Base-by-base conservation (phyloP, 2,329 filamentous ascomycete genomes). In the Aspergillus calidoustus region DNA sequence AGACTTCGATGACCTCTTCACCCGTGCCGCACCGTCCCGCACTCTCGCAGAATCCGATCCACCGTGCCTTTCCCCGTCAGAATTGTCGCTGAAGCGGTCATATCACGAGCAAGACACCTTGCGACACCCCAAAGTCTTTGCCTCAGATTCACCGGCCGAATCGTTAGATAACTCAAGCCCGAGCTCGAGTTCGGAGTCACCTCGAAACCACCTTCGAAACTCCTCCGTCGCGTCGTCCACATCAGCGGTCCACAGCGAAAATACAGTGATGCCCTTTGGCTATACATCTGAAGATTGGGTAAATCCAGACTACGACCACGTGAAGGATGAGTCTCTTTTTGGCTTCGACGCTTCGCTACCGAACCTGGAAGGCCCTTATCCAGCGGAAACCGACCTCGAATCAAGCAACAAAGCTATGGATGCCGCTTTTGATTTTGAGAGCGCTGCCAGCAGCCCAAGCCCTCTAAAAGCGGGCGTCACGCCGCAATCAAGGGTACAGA, bases 341-440 rank as follows among this genome's bases (percentile, higher is more conserved):
- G 76, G 73, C 15, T 72, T 79, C 48, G 76, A 79, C 54, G 68
- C 74, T 7, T 72, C 73, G 8, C 70, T 76, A 54, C 66, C 69
- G 13, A 68, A 73, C 11, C 67, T 80, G 57, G 74, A 78, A 58
- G 67, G 65, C 25, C 68, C 67, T 6, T 74, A 74, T 54, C 61
- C 65, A 6, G 65, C 71, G 60, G 76, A 75, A 19, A 64, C 74
- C 28, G 80, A 82, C 55, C 66, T 80, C 48, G 80, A 81, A 63
- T 76, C 72, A 7, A 81, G 78, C 60, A 81, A 81, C 62, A 77
- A 76, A 63, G 78, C 77, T 17, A 81, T 82, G 80, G 79, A 80
- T 65, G 79, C 79, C 30, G 79, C 78, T 13, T 82, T 82, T 61
- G 80, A 82, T 64, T 82, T 82, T 63, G 79, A 81, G 48, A 81